Evolutionary conservation across 805 yeast species (phyloP).

Genomic region (Barnettozyma sp.): DNA sequence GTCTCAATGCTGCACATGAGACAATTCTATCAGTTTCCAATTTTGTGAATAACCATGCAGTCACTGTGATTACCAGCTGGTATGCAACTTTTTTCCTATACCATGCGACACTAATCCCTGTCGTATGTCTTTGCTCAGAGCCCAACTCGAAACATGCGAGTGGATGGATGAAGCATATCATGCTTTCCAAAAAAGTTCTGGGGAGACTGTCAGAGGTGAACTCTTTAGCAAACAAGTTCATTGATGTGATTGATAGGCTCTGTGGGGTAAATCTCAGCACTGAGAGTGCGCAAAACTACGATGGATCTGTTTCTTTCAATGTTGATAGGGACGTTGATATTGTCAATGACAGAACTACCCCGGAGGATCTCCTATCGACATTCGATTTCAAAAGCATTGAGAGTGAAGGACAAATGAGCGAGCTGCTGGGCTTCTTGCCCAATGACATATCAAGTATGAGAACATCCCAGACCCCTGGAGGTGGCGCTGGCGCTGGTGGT

Average conservation of each 20-base stretch:
- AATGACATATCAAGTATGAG: conserved; percentile 22
- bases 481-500: no score
- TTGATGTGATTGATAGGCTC: conserved; percentile 39
- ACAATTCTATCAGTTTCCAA: conserved; percentile 44
- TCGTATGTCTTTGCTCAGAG: conserved; percentile 47
- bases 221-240: conserved; percentile 39
- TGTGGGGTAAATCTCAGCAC: conserved; percentile 29
- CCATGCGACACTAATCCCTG: conserved; percentile 56
- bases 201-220: conserved; percentile 34
- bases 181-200: conserved; percentile 35
- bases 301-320: no score
- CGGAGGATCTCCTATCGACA: conserved; percentile 17
- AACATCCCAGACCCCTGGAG: conserved; percentile 3
- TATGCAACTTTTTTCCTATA: conserved; percentile 56
- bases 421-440: conserved; percentile 20
- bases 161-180: conserved; percentile 39
- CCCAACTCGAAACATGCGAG: conserved; percentile 38
- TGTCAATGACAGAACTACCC: no score
- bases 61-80: conserved; percentile 52
- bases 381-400: conserved; percentile 24
- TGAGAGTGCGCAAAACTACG: no score
- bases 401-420: conserved; percentile 16
- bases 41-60: conserved; percentile 29
- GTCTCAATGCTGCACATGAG: conserved; percentile 44
- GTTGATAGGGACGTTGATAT: no score